Evolutionary conservation across 352 stramenopile genomes (phyloP).

Genomic region (Globisporangium middletonii): DNA sequence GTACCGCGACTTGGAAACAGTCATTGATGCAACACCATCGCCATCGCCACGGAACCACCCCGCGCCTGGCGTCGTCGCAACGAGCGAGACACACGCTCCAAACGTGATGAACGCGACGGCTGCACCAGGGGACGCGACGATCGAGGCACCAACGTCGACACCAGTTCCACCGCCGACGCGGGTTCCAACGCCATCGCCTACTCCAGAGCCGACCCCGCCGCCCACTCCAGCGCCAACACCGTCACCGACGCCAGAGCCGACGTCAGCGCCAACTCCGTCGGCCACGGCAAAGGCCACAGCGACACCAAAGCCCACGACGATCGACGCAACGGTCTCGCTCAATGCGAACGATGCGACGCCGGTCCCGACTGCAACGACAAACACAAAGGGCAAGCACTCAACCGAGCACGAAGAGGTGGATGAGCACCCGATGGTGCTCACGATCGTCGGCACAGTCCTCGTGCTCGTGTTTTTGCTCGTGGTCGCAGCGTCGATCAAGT

Average conservation of each 20-base stretch:
- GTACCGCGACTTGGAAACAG: conserved; percentile 11
- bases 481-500: conserved; percentile 52
- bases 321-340: conserved; percentile 6
- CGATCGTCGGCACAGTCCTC: conserved; percentile 62
- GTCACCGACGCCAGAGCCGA: conserved; percentile 3
- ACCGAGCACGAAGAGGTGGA: conserved; percentile 25
- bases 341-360: conserved; percentile 1
- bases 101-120: conserved; percentile 5
- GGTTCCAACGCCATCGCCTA: background rate
- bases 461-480: conserved; percentile 68
- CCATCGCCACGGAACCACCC: background rate
- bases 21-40: background rate
- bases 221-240: background rate
- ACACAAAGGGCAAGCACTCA: conserved; percentile 2
- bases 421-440: conserved; percentile 65
- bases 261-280: conserved; percentile 3
- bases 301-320: conserved; percentile 5
- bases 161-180: conserved; percentile 1
- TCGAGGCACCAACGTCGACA: background rate
- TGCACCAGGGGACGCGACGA: conserved; percentile 5
- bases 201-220: background rate
- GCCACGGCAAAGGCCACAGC: conserved; percentile 3
- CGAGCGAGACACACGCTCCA: background rate
- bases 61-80: conserved; percentile 10
- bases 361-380: conserved; percentile 10